phyloP scores from a whole-genome alignment of 148 eudicot species.

The Cornus controversa region DNA sequence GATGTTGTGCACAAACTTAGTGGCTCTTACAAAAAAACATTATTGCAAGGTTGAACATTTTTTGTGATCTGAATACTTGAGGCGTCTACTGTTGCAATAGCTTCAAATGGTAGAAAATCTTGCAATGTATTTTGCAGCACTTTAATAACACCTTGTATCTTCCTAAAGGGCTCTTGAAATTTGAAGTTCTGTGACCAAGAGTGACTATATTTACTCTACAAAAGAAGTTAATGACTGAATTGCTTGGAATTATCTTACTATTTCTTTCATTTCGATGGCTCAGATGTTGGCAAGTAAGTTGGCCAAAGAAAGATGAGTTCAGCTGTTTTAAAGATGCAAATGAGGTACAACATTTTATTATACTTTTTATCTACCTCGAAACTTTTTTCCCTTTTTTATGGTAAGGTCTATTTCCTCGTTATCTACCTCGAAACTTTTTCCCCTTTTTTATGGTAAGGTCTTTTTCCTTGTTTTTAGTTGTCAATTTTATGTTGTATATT shows the following conservation, averaged over 20 bases:
- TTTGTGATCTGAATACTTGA: not conserved
- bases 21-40: not conserved
- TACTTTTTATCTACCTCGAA: too few relatives aligned
- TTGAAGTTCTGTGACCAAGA: not conserved
- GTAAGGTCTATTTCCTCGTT: too few relatives aligned
- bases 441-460: too few relatives aligned
- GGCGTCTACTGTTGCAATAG: not conserved
- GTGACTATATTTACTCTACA: not conserved
- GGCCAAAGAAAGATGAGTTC: constrained; percentile 44
- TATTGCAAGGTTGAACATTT: not conserved
- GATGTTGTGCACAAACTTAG: too few relatives aligned
- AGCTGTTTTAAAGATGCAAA: constrained; percentile 46
- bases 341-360: constrained; percentile 29
- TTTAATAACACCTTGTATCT: not conserved
- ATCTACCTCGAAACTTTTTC: too few relatives aligned
- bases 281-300: constrained; percentile 50
- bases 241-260: not conserved
- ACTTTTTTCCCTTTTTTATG: too few relatives aligned
- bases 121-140: not conserved
- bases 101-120: not conserved
- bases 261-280: not conserved
- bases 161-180: not conserved
- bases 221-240: not conserved
- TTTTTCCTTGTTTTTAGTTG: too few relatives aligned
- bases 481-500: too few relatives aligned